phyloP scores from a whole-genome alignment of 371 early-diverging fungal genomes.

The Capillidium heterosporum region DNA sequence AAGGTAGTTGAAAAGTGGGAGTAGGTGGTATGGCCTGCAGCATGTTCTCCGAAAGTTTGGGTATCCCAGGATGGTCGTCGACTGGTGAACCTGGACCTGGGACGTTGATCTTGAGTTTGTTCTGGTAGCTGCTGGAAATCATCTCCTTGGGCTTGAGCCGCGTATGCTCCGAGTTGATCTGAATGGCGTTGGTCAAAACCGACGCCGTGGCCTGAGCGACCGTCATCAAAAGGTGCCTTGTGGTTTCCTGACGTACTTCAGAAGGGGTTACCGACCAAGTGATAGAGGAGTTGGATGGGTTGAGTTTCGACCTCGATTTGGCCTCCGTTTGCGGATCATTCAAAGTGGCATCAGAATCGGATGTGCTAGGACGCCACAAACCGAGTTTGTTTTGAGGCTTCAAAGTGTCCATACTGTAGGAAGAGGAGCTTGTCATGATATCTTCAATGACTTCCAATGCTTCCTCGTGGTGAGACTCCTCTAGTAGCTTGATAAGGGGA shows the following conservation, averaged over 20 bases:
- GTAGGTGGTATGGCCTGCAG: background rate
- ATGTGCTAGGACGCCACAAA: background rate
- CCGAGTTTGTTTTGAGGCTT: background rate
- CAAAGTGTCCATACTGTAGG: background rate
- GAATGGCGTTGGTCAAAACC: background rate
- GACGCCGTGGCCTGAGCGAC: background rate
- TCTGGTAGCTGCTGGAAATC: background rate
- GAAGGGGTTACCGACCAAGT: background rate
- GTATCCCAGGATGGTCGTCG: too few species aligned
- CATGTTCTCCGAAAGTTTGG: too few species aligned
- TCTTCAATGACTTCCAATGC: constrained; percentile 1
- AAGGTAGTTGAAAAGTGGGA: background rate
- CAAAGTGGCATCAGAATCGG: background rate
- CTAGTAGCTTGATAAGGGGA: background rate
- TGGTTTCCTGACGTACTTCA: background rate
- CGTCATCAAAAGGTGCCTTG: background rate
- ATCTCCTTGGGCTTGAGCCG: background rate
- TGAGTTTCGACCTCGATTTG: too few species aligned
- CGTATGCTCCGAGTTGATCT: background rate
- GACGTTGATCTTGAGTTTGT: background rate
- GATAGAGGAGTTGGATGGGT: too few species aligned
- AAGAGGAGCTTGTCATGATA: background rate
- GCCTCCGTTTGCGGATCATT: background rate
- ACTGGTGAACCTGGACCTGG: background rate
- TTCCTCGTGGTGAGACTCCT: background rate